Evolutionary conservation across 1,284 basidiomycete genomes (phyloP), one percentile per base, ranked within the genome.

Genomic region (Cryptococcus sp.): DNA sequence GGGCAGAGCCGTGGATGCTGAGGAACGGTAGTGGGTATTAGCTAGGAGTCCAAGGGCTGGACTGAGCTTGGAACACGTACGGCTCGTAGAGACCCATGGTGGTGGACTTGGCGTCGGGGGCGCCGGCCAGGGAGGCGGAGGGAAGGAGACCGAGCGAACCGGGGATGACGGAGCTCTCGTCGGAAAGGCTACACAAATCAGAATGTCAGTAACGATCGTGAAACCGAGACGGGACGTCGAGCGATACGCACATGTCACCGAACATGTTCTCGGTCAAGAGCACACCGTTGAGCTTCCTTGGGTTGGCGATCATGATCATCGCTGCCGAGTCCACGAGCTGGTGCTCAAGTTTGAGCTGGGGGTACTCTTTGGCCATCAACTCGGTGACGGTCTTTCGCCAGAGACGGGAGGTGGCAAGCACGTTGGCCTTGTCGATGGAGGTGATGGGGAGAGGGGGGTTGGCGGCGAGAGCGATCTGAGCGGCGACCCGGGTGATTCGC

Each of bases 391-490:
- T 88, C 73, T 87, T 91, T 57, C 96, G 82, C 96, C 96, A 99
- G 47, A 99, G 80, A 48, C 96, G 82, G 42, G 91, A 95, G 68
- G 87, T 92, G 40, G 96, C 96, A 51, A 99, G 85, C 33, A 99
- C 96, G 76, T 99, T 99, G 56, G 96, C 96, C 80, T 99, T 99
- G 82, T 99, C 96, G 77, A 99, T 84, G 2, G 91, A 95, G 77
- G 93, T 90, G 59, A 99, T 86, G 46, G 85, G 82, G 47, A 95
- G 82, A 18, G 95, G 92, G 3, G 96, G 96, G 72, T 88, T 83
- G 15, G 85, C 79, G 51, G 87, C 82, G 53, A 93, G 79, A 1
- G 96, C 94, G 63, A 98, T 89, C 78, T 92, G 88, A 38, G 90
- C 93, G 9, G 95, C 96, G 44, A 98, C 92, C 28, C 92, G 86